Conservation (phyloP, 768 basidiomycete species). For the Mycena epipterygia region DNA sequence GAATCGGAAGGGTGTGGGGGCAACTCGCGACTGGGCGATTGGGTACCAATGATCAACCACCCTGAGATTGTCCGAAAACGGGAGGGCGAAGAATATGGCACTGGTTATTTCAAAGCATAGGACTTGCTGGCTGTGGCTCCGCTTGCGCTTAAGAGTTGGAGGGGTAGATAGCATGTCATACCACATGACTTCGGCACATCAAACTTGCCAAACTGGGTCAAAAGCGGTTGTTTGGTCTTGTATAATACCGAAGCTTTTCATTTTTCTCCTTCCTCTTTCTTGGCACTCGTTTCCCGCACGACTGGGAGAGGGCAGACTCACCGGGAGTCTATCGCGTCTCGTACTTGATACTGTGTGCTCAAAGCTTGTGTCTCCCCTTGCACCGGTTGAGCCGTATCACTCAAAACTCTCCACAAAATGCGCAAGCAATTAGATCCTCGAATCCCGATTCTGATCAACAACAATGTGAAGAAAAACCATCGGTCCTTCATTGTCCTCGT, state of each 20-base stretch:
- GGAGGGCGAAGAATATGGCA: too few species aligned
- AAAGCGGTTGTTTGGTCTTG: not conserved
- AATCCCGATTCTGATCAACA: constrained; percentile 91
- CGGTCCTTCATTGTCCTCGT: constrained; percentile 97
- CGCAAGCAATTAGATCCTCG: constrained; percentile 93
- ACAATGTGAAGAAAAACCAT: constrained; percentile 94
- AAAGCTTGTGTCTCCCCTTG: not conserved
- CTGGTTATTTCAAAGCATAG: too few species aligned
- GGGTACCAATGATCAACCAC: too few species aligned
- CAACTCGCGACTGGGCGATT: too few species aligned
- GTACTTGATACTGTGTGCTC: too few species aligned
- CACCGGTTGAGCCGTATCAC: not conserved
- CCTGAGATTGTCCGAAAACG: too few species aligned
- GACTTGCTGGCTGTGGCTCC: too few species aligned
- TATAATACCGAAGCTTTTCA: not conserved
- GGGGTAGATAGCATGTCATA: too few species aligned
- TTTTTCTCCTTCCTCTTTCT: not conserved
- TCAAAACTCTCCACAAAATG: constrained; percentile 56
- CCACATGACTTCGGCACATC: not conserved
- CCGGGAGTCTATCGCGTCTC: too few species aligned
- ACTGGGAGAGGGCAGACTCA: too few species aligned
- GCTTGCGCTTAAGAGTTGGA: too few species aligned
- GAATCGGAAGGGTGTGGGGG: too few species aligned
- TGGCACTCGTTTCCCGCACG: not conserved
- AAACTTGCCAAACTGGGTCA: not conserved